These are phyloP conservation scores for Eucalyptus curtisii DNA, from an alignment of 345 rosid species.

Conservation along the genomic window DNA sequence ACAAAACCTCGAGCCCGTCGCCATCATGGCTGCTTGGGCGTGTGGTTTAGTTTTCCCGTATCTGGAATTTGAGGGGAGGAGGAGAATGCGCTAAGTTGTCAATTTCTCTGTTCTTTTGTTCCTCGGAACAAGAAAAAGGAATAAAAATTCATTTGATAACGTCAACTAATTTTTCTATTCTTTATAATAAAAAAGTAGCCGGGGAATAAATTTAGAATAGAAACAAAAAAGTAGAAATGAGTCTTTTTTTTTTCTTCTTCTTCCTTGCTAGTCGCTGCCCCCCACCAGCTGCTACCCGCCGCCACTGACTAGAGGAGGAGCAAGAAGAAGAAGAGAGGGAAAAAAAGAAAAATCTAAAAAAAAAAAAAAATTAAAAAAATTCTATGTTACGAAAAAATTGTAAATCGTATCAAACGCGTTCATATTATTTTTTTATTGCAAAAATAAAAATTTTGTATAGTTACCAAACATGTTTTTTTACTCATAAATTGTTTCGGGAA, in stretches of 20 bases:
- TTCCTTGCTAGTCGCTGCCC: fast-evolving
- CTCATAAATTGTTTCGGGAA: fast-evolving
- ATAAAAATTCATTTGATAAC: fast-evolving
- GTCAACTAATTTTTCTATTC: too few relatives aligned
- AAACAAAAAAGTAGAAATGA: too few relatives aligned
- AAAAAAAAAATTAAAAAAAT: too few relatives aligned
- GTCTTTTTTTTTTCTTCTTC: too few relatives aligned
- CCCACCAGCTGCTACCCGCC: fast-evolving
- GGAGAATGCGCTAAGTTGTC: neutral
- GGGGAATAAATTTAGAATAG: fast-evolving
- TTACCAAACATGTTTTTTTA: fast-evolving
- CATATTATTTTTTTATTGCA: fast-evolving
- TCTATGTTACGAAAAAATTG: fast-evolving
- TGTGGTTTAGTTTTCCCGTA: neutral
- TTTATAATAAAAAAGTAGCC: fast-evolving
- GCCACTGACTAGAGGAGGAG: too few relatives aligned
- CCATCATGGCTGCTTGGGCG: neutral
- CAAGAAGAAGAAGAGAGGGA: too few relatives aligned
- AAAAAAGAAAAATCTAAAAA: too few relatives aligned
- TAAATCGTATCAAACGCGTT: fast-evolving
- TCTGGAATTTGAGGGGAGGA: neutral
- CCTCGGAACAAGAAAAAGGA: fast-evolving
- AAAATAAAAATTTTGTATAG: too few relatives aligned
- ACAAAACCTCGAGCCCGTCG: neutral
- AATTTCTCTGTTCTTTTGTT: too few relatives aligned